These are phyloP conservation scores for Huntiella bhutanensis DNA, from an alignment of 2,329 filamentous ascomycete genomes.

Conservation along the genomic window DNA sequence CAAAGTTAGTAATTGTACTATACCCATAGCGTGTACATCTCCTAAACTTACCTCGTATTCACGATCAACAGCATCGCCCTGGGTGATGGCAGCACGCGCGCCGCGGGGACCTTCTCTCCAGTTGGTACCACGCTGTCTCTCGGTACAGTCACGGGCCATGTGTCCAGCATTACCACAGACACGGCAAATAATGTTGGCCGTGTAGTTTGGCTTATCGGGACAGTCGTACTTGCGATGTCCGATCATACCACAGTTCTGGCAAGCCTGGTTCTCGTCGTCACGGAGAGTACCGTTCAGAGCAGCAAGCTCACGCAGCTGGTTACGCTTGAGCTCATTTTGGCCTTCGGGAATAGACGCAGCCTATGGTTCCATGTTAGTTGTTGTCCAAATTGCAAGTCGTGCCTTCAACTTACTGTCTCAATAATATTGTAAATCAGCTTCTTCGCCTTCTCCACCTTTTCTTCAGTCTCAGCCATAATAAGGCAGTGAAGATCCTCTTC, in stretches of 20 bases:
- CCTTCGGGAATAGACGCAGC: constrained; percentile 96
- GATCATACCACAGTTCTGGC: constrained; percentile 98
- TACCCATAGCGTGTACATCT: not conserved
- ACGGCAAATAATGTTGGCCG: constrained; percentile 97
- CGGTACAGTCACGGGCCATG: constrained; percentile 95
- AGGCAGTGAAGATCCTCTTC: constrained; percentile 97
- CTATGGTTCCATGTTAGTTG: constrained; percentile 25
- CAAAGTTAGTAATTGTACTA: constrained; percentile 22
- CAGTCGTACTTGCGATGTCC: constrained; percentile 98
- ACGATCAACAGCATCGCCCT: constrained; percentile 70
- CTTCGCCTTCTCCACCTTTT: constrained; percentile 99
- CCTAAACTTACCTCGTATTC: constrained; percentile 70
- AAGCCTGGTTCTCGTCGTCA: constrained; percentile 97
- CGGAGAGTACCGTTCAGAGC: constrained; percentile 96
- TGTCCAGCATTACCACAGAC: constrained; percentile 96
- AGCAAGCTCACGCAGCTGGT: constrained; percentile 92
- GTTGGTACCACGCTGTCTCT: constrained; percentile 73
- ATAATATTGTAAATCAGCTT: constrained; percentile 97
- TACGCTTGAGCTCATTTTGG: constrained; percentile 96
- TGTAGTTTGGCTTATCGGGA: constrained; percentile 92
- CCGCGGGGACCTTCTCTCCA: constrained; percentile 53
- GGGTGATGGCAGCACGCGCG: constrained; percentile 39
- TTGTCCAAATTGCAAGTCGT: not conserved
- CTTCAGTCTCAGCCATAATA: constrained; percentile 99
- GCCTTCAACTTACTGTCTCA: constrained; percentile 57